Conservation (phyloP, 371 early-diverging fungal genomes). For the Mucor sp. region DNA sequence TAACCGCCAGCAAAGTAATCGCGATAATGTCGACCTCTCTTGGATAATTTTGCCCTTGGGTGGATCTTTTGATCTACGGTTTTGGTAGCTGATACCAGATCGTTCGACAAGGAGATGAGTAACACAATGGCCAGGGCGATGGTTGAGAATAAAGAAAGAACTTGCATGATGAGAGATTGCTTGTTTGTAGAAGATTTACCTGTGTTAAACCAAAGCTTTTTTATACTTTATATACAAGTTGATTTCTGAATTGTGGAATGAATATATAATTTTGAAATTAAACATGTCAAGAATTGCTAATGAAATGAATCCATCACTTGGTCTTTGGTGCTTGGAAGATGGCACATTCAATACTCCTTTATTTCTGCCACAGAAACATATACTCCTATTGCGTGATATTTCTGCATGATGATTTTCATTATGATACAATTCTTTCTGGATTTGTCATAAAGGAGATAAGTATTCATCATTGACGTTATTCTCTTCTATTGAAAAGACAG, state of each 20-base stretch:
- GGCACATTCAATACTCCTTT: neutral
- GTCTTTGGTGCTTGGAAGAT: neutral
- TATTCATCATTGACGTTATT: neutral
- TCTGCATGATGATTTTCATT: neutral
- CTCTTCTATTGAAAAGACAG: neutral
- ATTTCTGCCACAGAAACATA: neutral
- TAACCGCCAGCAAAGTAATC: neutral
- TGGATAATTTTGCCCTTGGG: neutral
- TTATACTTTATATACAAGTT: neutral
- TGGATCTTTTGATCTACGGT: neutral
- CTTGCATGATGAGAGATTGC: neutral
- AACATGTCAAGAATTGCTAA: neutral
- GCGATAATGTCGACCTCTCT: neutral
- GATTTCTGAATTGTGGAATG: constrained; percentile 1
- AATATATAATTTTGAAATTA: neutral
- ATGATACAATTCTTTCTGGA: neutral
- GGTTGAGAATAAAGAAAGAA: neutral
- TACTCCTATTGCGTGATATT: neutral
- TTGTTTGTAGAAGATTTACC: neutral
- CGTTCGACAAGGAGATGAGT: neutral
- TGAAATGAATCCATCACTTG: neutral
- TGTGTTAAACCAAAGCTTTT: neutral
- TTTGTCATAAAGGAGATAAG: neutral
- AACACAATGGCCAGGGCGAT: neutral
- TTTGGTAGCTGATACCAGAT: neutral